These are phyloP conservation scores for Pogostemon cablin DNA, from an alignment of 257 asterid genomes.

Conservation along the genomic window DNA sequence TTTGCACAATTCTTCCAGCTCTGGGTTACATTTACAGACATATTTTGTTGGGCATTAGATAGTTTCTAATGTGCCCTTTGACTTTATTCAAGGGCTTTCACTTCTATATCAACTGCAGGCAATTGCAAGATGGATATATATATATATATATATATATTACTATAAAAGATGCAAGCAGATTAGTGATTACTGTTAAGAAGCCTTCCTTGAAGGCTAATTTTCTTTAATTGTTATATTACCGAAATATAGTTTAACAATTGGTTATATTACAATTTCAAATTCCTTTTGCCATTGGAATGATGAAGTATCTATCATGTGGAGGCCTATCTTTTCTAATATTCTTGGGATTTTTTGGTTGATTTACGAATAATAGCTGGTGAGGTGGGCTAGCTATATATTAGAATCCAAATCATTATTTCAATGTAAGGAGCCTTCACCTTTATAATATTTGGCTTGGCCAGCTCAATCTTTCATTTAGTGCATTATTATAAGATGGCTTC, in stretches of 20 bases:
- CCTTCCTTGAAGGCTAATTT: conserved; percentile 7
- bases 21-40: conserved; percentile 6
- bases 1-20: not conserved
- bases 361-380: too few relatives aligned
- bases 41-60: not conserved
- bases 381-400: not conserved
- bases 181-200: not conserved
- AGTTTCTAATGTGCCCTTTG: not conserved
- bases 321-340: not conserved
- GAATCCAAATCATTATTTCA: not conserved
- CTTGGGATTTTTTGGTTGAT: too few relatives aligned
- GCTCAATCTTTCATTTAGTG: not conserved
- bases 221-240: not conserved
- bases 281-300: conserved; percentile 9
- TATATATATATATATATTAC: too few relatives aligned
- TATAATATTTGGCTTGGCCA: not conserved
- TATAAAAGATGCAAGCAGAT: not conserved
- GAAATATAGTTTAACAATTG: not conserved
- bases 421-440: not conserved
- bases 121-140: not conserved
- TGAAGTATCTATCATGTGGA: not conserved
- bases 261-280: not conserved
- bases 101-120: conserved; percentile 3
- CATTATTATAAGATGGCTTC: not conserved
- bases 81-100: conserved; percentile 3